These are phyloP conservation scores for Penicillium waksmanii DNA, from an alignment of 495 filamentous ascomycete genomes.

Conservation along the genomic window DNA sequence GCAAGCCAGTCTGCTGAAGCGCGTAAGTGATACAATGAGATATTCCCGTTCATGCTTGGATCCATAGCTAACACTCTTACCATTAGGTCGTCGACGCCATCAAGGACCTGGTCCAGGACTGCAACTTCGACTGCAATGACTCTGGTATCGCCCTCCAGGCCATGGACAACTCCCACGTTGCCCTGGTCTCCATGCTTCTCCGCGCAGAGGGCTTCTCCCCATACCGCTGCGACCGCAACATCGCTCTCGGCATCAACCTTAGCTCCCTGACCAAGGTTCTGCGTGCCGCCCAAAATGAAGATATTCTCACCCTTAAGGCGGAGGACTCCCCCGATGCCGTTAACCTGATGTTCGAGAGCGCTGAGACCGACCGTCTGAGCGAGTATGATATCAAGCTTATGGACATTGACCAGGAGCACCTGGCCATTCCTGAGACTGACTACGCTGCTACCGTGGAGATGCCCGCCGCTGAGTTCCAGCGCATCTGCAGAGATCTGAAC, in stretches of 20 bases:
- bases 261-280: constrained; percentile 96
- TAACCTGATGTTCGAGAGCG: constrained; percentile 94
- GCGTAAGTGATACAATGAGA: constrained; percentile 58
- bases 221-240: constrained; percentile 98
- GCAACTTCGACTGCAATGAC: constrained; percentile 99
- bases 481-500: constrained; percentile 90
- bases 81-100: constrained; percentile 95
- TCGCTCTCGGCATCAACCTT: constrained; percentile 96
- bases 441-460: constrained; percentile 90
- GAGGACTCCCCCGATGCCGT: constrained; percentile 94
- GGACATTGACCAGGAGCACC: constrained; percentile 99
- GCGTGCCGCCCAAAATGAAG: constrained; percentile 90
- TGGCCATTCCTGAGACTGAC: constrained; percentile 98
- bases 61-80: constrained; percentile 18
- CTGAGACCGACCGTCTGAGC: constrained; percentile 85
- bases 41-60: neutral
- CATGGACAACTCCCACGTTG: constrained; percentile 99
- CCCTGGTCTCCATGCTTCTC: constrained; percentile 97
- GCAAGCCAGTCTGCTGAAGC: constrained; percentile 93
- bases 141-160: constrained; percentile 96
- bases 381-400: constrained; percentile 99
- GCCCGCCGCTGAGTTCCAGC: constrained; percentile 89
- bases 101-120: constrained; percentile 99
- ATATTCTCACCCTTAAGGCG: constrained; percentile 94
- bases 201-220: constrained; percentile 94